Conservation (phyloP, 2,329 filamentous ascomycete genomes). For the Chalaropsis thielavioides region DNA sequence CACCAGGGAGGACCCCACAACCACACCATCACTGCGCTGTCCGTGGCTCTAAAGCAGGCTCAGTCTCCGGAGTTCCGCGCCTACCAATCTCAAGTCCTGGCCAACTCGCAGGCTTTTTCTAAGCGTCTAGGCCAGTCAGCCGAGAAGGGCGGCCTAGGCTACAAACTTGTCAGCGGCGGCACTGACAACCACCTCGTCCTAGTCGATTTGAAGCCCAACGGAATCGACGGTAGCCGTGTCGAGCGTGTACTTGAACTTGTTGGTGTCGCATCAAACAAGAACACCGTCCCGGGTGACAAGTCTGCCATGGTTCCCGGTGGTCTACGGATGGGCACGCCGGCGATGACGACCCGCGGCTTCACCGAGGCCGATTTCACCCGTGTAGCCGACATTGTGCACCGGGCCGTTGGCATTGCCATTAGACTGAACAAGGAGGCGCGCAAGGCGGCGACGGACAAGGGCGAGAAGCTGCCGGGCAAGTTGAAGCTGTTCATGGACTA, state of each 20-base stretch:
- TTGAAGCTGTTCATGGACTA: constrained; percentile 55
- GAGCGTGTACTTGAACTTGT: constrained; percentile 84
- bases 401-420: constrained; percentile 64
- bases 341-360: constrained; percentile 96
- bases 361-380: constrained; percentile 73
- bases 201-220: constrained; percentile 76
- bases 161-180: constrained; percentile 82
- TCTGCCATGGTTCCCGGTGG: constrained; percentile 88
- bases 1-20: constrained; percentile 98
- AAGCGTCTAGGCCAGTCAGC: constrained; percentile 50
- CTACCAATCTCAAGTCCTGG: constrained; percentile 80
- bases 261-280: constrained; percentile 97
- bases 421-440: constrained; percentile 59
- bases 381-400: constrained; percentile 74
- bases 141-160: constrained; percentile 63
- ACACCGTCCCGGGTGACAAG: constrained; percentile 90
- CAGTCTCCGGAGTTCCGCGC: constrained; percentile 78
- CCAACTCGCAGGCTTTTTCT: constrained; percentile 81
- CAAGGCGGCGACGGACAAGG: constrained; percentile 51
- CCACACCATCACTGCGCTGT: constrained; percentile 92
- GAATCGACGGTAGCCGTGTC: constrained; percentile 76
- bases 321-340: constrained; percentile 84
- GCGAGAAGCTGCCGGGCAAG: constrained; percentile 49
- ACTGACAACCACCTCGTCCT: constrained; percentile 97
- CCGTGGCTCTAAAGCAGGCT: constrained; percentile 88